phyloP scores from a whole-genome alignment of 2,329 filamentous ascomycete species.

The Didymella pomorum region DNA sequence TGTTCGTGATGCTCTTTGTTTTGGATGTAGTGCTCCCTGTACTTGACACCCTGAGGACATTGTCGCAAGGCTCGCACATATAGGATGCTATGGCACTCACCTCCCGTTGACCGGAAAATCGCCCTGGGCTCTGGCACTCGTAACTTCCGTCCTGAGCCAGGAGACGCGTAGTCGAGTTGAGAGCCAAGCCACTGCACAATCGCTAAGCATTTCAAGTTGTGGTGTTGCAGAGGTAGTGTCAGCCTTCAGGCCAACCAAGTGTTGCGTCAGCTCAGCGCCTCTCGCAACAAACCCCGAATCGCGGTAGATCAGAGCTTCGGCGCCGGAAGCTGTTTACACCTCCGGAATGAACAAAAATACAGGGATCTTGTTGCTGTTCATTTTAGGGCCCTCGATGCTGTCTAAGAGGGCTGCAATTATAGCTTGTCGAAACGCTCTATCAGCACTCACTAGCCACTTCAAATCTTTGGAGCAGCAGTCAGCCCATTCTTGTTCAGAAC shows the following conservation, averaged over 20 bases:
- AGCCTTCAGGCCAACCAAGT: conserved; percentile 3
- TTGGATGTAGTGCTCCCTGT: neutral
- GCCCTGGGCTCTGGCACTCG: neutral
- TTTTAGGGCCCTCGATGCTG: too few species aligned
- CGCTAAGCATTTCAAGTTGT: neutral
- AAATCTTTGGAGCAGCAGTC: conserved; percentile 4
- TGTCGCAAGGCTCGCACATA: neutral
- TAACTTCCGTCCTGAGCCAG: neutral
- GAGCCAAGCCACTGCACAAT: neutral
- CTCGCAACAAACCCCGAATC: neutral
- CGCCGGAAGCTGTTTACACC: too few species aligned
- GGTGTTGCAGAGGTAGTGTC: neutral
- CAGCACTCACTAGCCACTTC: neutral
- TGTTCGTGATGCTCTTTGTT: neutral
- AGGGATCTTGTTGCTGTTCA: too few species aligned
- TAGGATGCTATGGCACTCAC: neutral
- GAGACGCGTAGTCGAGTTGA: neutral
- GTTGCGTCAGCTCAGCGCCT: neutral
- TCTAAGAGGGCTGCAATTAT: neutral
- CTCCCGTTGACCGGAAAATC: neutral
- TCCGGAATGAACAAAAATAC: too few species aligned
- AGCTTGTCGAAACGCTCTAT: neutral
- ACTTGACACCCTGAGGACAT: neutral
- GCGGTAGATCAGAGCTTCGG: neutral
- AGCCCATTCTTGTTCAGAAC: conserved; percentile 27